These are phyloP conservation scores for Linnemannia schmuckeri DNA, from an alignment of 192 early-diverging fungal genomes.

Conservation along the genomic window DNA sequence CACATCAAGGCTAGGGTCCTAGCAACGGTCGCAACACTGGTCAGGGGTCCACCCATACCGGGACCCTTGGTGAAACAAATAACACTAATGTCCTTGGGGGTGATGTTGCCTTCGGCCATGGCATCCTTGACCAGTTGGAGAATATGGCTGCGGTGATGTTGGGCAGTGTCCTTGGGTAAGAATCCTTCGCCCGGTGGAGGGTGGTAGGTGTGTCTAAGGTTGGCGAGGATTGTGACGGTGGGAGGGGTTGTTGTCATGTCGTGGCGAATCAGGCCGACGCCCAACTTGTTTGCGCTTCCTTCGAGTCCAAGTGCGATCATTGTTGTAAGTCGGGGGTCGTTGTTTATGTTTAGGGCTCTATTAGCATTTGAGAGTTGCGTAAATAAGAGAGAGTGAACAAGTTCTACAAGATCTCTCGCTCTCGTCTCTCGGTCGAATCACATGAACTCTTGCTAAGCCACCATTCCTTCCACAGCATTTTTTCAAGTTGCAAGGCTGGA, in stretches of 20 bases:
- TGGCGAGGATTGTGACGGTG: conserved; percentile 82
- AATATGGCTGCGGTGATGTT: conserved; percentile 88
- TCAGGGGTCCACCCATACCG: conserved; percentile 97
- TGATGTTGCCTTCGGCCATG: conserved; percentile 79
- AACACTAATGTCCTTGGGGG: conserved; percentile 83
- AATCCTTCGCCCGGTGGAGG: conserved; percentile 98
- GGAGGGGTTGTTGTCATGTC: conserved; percentile 66
- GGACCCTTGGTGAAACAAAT: conserved; percentile 99
- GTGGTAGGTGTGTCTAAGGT: conserved; percentile 94
- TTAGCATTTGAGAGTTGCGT: too few species aligned
- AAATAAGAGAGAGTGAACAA: too few species aligned
- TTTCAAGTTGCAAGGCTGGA: too few species aligned
- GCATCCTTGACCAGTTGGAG: conserved; percentile 82
- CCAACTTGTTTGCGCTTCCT: conserved; percentile 98
- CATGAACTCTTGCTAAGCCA: too few species aligned
- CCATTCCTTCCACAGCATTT: too few species aligned
- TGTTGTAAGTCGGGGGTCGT: not conserved
- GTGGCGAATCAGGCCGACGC: conserved; percentile 94
- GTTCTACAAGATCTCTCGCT: too few species aligned
- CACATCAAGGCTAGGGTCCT: conserved; percentile 93
- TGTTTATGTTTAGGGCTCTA: not conserved
- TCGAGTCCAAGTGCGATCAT: conserved; percentile 84
- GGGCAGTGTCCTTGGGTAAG: conserved; percentile 93
- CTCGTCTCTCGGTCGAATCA: too few species aligned
- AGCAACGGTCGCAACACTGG: conserved; percentile 91